phyloP scores from a whole-genome alignment of 2,329 filamentous ascomycete species.

The Tothia fuscella region DNA sequence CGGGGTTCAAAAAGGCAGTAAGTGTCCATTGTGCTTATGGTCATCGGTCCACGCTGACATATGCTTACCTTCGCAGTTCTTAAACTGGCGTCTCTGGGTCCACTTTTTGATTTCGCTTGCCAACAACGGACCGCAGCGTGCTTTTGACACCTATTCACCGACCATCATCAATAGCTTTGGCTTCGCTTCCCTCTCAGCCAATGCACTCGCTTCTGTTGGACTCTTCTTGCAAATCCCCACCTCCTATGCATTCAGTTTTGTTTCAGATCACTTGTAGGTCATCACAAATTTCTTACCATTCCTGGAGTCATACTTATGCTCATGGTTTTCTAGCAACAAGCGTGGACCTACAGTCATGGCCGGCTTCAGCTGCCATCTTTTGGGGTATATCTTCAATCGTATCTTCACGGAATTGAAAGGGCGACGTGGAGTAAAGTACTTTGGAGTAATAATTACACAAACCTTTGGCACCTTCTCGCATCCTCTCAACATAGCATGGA shows the following conservation, averaged over 20 bases:
- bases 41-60: not conserved
- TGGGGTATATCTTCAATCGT: slow-evolving; percentile 44
- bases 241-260: slow-evolving; percentile 39
- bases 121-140: slow-evolving; percentile 37
- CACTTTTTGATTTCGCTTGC: slow-evolving; percentile 40
- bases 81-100: slow-evolving; percentile 40
- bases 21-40: slow-evolving; percentile 12
- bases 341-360: slow-evolving; percentile 42
- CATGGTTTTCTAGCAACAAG: no score
- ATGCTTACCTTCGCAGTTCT: slow-evolving; percentile 23
- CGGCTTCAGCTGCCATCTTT: slow-evolving; percentile 35
- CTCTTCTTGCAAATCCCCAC: slow-evolving; percentile 41
- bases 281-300: no score
- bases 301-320: not conserved
- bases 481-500: slow-evolving; percentile 48
- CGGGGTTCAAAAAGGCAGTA: slow-evolving; percentile 34
- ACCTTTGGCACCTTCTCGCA: slow-evolving; percentile 43
- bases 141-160: slow-evolving; percentile 42
- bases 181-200: slow-evolving; percentile 33
- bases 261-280: slow-evolving; percentile 42
- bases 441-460: slow-evolving; percentile 45
- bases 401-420: slow-evolving; percentile 35
- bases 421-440: slow-evolving; percentile 34
- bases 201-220: slow-evolving; percentile 45
- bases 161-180: slow-evolving; percentile 43